Base-by-base conservation (phyloP, 805 yeast genomes). In the Limtongia smithiae region DNA sequence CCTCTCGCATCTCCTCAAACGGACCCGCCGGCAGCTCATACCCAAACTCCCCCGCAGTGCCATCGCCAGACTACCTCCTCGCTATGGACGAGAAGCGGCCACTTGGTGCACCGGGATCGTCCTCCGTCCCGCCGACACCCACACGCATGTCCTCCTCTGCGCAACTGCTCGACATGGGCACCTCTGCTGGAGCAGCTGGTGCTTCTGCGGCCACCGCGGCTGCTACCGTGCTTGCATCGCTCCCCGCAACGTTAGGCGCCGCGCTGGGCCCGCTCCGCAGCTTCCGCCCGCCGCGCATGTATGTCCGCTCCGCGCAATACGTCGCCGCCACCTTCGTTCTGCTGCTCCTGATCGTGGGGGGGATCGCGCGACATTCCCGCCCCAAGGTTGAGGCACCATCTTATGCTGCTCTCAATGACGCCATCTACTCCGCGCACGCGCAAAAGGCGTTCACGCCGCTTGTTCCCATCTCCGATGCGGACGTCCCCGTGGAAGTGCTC, bases 351-450 rank as follows among this genome's bases (percentile, higher is more conserved):
- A 45, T 50, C n/a, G 32, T 42, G 20, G 25, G 35, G 32, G 25
- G 37, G n/a, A 15, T 41, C 37, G 27, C 39, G 24, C 45, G 43
- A n/a, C 33, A 17, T 12, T 39, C 32, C 35, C 41, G 46, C 8
- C 46, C 54, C 6, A 25, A 34, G 12, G 35, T 48, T 15, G 33
- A 32, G 20, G 44, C 50, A 17, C 58, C 58, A 8, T 51, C 57
- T 9, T 54, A 54, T 30, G 55, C 58, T 9, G 55, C 56, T 6
- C 49, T 54, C 30, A 54, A 54, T 37, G 58, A 54, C 20, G 58
- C 58, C 18, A 37, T 54, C 12, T 54, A 34, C 36, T 46, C 47
- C 15, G 56, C 58, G 7, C 55, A 54, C 45, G 40, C 28, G 18
- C 57, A 54, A 38, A 37, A 43, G 12, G 53, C 58, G 4, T 54